Conservation (phyloP, 768 basidiomycete genomes). For the Pholiota conissans region DNA sequence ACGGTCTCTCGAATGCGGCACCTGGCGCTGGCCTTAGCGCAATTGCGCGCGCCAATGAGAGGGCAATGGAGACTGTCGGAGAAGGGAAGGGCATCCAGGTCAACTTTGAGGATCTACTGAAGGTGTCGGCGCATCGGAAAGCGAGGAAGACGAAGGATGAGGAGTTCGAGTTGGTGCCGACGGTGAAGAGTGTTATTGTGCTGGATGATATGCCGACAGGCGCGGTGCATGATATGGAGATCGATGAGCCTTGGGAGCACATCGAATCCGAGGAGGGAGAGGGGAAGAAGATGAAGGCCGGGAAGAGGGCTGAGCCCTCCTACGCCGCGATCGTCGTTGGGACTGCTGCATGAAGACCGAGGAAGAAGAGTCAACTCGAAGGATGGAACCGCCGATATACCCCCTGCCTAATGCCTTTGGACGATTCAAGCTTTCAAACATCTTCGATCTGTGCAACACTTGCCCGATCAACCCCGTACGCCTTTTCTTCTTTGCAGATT, state of each 20-base stretch:
- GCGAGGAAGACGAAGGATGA: constrained; percentile 26
- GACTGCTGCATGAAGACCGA: background rate
- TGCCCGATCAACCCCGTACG: background rate
- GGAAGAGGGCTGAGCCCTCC: background rate
- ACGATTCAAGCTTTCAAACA: background rate
- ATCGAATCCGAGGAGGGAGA: background rate
- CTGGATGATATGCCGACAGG: constrained; percentile 46
- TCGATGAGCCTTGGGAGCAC: background rate
- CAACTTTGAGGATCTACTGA: constrained; percentile 3
- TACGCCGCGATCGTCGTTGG: constrained; percentile 1
- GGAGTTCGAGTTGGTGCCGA: constrained; percentile 60
- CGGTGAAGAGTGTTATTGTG: constrained; percentile 54
- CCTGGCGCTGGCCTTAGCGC: constrained; percentile 6
- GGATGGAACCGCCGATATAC: background rate
- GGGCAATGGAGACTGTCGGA: background rate
- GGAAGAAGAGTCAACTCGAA: background rate
- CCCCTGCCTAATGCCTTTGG: background rate
- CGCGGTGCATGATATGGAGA: background rate
- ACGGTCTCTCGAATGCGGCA: background rate
- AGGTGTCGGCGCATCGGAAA: constrained; percentile 13
- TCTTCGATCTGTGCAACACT: background rate
- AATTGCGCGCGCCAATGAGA: constrained; percentile 1
- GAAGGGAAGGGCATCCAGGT: background rate
- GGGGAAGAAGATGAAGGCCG: background rate
- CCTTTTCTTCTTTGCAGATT: background rate